Base-by-base conservation (phyloP, 345 rosid species). In the Aethionema arabicum region DNA sequence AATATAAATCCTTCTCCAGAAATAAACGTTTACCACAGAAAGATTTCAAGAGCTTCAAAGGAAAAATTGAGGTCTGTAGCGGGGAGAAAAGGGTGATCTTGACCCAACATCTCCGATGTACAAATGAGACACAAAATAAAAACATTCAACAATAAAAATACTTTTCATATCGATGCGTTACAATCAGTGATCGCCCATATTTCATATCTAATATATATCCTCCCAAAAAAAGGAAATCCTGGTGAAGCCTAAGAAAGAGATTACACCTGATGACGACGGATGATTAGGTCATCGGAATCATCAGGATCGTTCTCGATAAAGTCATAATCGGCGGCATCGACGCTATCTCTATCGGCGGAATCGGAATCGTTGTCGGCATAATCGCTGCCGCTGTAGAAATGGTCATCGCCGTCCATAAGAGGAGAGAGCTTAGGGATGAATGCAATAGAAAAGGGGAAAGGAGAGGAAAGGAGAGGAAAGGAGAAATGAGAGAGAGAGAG, bases 351-450 rank as follows among this genome's bases (percentile, higher is more conserved):
- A 47, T 77, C 86, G 42, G 67, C 61, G 52, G 58, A 68, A 47
- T 41, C 73, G 13, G 59, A 70, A 4, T 77, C 80, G 59, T 79
- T 90, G 11, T 79, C 89, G 32, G 75, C 79, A 59, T 64, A 83
- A 12, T 80, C 92, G 35, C 79, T 82, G 64, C 90, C 92, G 73
- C 90, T 82, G 70, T 88, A 88, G 81, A 83, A 85, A 74, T 80
- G 87, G 39, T 88, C 96, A 45, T 85, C 91, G 36, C 74, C 90
- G 1, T 72, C 76, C 76, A 72, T 72, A 21, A 21, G 27, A 2
- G 27, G 27, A 21, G 27, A 21, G 2, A 21, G 27, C 27, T 21
- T 21, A 21, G 27, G 27, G 27, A 21, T 21, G 27, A 21, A 21
- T 21, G 27, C 27, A 21, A 21, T 21, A 1, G 27, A 21, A 21